Percentiles rank a stretch among this genome's conserved stretches.
Conservation (phyloP, 2,329 filamentous ascomycete species). For the Paracamarosporium sp. region DNA sequence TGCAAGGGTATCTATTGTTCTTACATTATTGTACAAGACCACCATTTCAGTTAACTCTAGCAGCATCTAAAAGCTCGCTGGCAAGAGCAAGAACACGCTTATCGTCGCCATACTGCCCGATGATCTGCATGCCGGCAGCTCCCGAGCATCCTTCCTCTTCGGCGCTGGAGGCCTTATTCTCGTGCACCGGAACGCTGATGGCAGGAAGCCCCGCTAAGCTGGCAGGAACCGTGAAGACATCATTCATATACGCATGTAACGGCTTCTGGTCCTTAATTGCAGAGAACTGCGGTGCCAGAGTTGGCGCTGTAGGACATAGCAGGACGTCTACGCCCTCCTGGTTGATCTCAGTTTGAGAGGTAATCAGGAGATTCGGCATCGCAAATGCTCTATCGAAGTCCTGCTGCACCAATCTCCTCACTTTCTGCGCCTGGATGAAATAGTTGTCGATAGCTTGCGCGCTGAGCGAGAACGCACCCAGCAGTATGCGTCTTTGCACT, state of each 20-base stretch:
- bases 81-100: slow-evolving; percentile 67
- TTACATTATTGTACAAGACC: not conserved
- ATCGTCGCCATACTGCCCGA: slow-evolving; percentile 84
- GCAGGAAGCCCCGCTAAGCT: slow-evolving; percentile 91
- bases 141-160: slow-evolving; percentile 33
- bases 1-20: not conserved
- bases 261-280: slow-evolving; percentile 62
- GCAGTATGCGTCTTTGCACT: slow-evolving; percentile 83
- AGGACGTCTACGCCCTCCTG: slow-evolving; percentile 81
- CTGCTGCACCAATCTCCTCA: slow-evolving; percentile 80
- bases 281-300: slow-evolving; percentile 70
- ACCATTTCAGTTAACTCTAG: slow-evolving; percentile 1
- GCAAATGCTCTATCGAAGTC: slow-evolving; percentile 86
- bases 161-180: slow-evolving; percentile 25
- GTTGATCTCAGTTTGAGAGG: slow-evolving; percentile 46
- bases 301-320: slow-evolving; percentile 85
- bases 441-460: slow-evolving; percentile 94
- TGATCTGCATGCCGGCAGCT: slow-evolving; percentile 72
- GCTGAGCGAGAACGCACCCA: slow-evolving; percentile 89
- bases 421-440: slow-evolving; percentile 90
- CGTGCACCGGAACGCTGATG: slow-evolving; percentile 76
- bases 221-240: slow-evolving; percentile 94
- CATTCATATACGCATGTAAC: slow-evolving; percentile 86
- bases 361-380: slow-evolving; percentile 71
- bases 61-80: slow-evolving; percentile 29